Base-by-base conservation (phyloP, 2,329 filamentous ascomycete genomes). In the Xylaria polymorpha region DNA sequence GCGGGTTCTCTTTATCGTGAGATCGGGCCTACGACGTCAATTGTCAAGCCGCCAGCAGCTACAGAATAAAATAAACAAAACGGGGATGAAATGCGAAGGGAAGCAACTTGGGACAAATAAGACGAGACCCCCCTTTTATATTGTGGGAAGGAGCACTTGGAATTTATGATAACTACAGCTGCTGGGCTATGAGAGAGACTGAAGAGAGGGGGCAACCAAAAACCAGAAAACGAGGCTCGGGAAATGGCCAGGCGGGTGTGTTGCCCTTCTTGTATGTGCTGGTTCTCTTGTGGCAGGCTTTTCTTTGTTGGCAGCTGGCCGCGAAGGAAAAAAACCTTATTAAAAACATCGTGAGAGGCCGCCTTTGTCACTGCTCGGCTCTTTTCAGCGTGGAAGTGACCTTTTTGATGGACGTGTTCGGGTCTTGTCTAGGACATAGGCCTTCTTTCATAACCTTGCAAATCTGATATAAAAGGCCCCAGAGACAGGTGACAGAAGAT, bases 1-100 rank as follows among this genome's bases (percentile, higher is more conserved):
- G 37, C 9, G 10, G 46, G 18, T 57, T 44, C n/a, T 44, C 32
- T 60, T 56, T 46, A 39, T 57, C 43, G 51, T 61, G 41, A 53
- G 39, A 71, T 72, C 64, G 61, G 74, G 72, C 71, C 73, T 76
- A 73, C 71, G 72, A 74, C 71, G 53, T 70, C 66, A 62, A 37
- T 46, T 71, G 68, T 73, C 73, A 72, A 76, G 75, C 76, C 73
- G 75, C 76, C 76, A 76, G 76, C 76, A 78, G 75, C 75, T 74
- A 74, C 25, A 41, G 43, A 61, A 39, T 22, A 44, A 50, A 48
- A n/a, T 29, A 41, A 58, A 60, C 58, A n/a, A 66, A 75, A 70
- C 66, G 62, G 29, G 61, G 72, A 55, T 25, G 1, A 53, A 20
- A 60, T 22, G 32, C 55, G 25, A 57, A 58, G 41, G 39, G 32